These are phyloP conservation scores for Termitomyces eurrhizus DNA, from an alignment of 768 basidiomycete species.

Conservation along the genomic window DNA sequence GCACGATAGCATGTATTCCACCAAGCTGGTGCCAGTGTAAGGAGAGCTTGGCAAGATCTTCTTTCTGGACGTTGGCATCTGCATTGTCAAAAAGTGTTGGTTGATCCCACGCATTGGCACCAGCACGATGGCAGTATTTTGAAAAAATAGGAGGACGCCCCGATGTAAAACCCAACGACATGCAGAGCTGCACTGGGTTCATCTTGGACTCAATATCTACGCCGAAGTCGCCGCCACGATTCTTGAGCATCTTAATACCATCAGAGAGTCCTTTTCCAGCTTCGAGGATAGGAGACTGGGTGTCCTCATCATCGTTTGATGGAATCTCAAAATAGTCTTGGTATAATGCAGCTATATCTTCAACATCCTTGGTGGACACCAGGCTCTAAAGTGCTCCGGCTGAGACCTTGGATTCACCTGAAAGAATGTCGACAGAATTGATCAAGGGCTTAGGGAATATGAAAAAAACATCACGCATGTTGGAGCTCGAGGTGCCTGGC, in stretches of 20 bases:
- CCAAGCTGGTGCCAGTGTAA: conserved; percentile 26
- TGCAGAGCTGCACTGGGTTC: conserved; percentile 8
- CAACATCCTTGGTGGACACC: conserved; percentile 4
- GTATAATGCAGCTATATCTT: conserved; percentile 5
- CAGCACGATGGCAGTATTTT: conserved; percentile 11
- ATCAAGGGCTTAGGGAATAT: no score
- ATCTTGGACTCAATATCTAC: conserved; percentile 9
- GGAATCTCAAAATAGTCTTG: conserved; percentile 8
- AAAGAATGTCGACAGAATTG: background rate
- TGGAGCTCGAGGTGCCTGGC: background rate
- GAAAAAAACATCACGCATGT: background rate
- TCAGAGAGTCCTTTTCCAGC: background rate
- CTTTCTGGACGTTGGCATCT: background rate
- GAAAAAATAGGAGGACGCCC: conserved; percentile 20
- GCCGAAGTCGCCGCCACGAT: conserved; percentile 5
- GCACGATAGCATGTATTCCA: conserved; percentile 20
- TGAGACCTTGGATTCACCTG: conserved; percentile 6
- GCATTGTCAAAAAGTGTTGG: background rate
- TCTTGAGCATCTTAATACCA: background rate
- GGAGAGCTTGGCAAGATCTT: background rate
- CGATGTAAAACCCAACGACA: conserved; percentile 16
- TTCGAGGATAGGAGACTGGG: background rate
- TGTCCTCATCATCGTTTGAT: background rate
- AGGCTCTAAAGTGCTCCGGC: conserved; percentile 9
- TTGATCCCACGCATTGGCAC: conserved; percentile 19